Evolutionary conservation across 768 basidiomycete species (phyloP).

Genomic region (Porphyrellus cyaneotinctus): DNA sequence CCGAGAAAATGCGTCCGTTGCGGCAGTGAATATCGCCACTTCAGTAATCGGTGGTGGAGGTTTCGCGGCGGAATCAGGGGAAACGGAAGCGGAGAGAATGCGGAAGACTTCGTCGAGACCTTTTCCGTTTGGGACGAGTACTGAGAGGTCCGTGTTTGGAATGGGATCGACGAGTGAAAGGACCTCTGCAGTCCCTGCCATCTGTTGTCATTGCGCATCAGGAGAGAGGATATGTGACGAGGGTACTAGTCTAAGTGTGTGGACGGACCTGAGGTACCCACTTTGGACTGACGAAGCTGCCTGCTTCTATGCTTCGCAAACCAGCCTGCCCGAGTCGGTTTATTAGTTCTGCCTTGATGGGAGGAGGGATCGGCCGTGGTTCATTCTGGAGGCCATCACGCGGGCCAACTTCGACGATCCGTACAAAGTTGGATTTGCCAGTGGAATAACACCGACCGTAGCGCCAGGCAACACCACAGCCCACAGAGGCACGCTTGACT

Average conservation of each 20-base stretch:
- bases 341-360: conserved; percentile 76
- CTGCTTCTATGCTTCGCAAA: conserved; percentile 67
- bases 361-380: conserved; percentile 63
- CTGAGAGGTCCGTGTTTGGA: conserved; percentile 63
- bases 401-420: conserved; percentile 86
- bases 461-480: background rate
- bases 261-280: conserved; percentile 79
- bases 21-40: conserved; percentile 85
- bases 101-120: conserved; percentile 67
- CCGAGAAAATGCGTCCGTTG: conserved; percentile 79
- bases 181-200: conserved; percentile 83
- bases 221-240: background rate
- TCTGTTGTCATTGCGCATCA: conserved; percentile 41
- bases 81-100: conserved; percentile 40
- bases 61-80: conserved; percentile 25
- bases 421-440: conserved; percentile 22
- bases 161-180: conserved; percentile 52
- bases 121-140: conserved; percentile 76
- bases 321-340: conserved; percentile 69
- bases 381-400: conserved; percentile 93
- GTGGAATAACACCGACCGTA: conserved; percentile 2
- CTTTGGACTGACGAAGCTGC: conserved; percentile 90
- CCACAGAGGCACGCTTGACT: background rate
- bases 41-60: conserved; percentile 65
- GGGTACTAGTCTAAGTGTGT: background rate